Evolutionary conservation across 2,329 filamentous ascomycete genomes (phyloP).

Genomic region (Pseudopithomyces chartarum): DNA sequence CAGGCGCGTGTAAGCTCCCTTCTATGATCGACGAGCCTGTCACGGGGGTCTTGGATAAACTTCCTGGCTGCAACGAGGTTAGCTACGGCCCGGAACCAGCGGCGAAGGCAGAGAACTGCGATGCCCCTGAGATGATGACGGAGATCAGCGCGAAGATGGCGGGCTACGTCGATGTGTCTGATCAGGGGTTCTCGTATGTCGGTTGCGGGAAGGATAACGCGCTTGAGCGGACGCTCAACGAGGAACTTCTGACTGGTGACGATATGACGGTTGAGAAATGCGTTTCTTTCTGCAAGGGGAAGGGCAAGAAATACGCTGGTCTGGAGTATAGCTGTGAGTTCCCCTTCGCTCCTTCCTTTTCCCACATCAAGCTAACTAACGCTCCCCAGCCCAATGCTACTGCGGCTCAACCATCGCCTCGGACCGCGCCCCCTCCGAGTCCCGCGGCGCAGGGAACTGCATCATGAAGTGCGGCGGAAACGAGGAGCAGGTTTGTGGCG

Average conservation of each 20-base stretch:
- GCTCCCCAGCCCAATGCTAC: conserved; percentile 59
- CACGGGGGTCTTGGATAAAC: conserved; percentile 52
- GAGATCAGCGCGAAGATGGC: conserved; percentile 52
- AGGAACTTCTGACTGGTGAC: conserved; percentile 21
- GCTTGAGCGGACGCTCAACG: conserved; percentile 37
- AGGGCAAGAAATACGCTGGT: conserved; percentile 60
- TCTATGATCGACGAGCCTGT: conserved; percentile 51
- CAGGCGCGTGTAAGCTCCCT: conserved; percentile 56
- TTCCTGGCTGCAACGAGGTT: conserved; percentile 64
- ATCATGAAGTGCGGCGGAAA: conserved; percentile 59
- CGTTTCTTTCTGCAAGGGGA: conserved; percentile 56
- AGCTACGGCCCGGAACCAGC: conserved; percentile 32
- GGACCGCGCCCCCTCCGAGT: conserved; percentile 21
- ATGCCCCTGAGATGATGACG: conserved; percentile 13
- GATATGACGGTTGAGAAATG: conserved; percentile 63
- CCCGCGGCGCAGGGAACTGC: conserved; percentile 52
- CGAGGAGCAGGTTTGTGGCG: conserved; percentile 23
- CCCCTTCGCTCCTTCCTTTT: not conserved
- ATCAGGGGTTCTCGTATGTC: conserved; percentile 59
- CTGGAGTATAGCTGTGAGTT: conserved; percentile 52
- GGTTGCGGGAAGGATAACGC: conserved; percentile 62
- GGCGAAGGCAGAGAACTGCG: conserved; percentile 14
- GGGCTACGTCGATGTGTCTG: conserved; percentile 51
- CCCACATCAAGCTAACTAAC: not conserved
- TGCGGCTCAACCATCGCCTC: conserved; percentile 41